Percentiles rank a stretch among this genome's conserved stretches.
Evolutionary conservation across 768 basidiomycete genomes (phyloP).

Genomic region (Leccinum truebloodii): DNA sequence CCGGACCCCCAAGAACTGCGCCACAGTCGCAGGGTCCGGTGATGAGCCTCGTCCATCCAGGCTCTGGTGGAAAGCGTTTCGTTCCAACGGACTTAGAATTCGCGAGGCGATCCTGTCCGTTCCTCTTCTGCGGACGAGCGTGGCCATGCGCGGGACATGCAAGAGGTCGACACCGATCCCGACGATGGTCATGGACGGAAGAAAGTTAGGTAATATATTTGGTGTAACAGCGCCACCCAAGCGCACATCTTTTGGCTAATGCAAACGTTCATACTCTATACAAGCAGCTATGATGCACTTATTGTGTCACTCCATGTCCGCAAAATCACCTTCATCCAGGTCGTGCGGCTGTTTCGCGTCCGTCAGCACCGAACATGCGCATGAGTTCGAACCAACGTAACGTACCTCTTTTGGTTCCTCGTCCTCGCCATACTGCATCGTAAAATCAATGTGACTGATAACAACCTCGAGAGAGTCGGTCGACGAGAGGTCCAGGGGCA

Average conservation of each 20-base stretch:
- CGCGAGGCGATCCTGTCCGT: constrained; percentile 51
- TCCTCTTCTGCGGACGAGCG: constrained; percentile 52
- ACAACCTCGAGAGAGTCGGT: constrained; percentile 89
- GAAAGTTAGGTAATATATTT: no score
- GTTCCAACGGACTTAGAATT: constrained; percentile 57
- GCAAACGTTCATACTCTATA: background rate
- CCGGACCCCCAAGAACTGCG: constrained; percentile 72
- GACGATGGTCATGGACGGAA: constrained; percentile 53
- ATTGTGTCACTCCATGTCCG: constrained; percentile 58
- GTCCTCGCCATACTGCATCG: constrained; percentile 98
- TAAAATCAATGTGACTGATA: constrained; percentile 94
- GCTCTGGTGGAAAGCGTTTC: constrained; percentile 34
- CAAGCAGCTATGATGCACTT: background rate
- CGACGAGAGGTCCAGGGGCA: constrained; percentile 89
- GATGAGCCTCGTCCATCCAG: constrained; percentile 8
- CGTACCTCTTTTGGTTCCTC: constrained; percentile 94
- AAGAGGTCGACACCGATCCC: constrained; percentile 80
- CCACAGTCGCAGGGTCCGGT: constrained; percentile 13
- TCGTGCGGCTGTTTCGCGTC: constrained; percentile 70
- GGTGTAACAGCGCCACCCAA: background rate
- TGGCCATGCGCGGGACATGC: constrained; percentile 62
- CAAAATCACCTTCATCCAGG: constrained; percentile 91
- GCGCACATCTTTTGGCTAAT: background rate
- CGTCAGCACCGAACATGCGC: constrained; percentile 5
- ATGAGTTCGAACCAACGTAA: constrained; percentile 16